A percentile compares a stretch with the other conserved stretches of the same genome.
phyloP scores from a whole-genome alignment of 169 alveolate genomes.

The Amoebophrya sp. region DNA sequence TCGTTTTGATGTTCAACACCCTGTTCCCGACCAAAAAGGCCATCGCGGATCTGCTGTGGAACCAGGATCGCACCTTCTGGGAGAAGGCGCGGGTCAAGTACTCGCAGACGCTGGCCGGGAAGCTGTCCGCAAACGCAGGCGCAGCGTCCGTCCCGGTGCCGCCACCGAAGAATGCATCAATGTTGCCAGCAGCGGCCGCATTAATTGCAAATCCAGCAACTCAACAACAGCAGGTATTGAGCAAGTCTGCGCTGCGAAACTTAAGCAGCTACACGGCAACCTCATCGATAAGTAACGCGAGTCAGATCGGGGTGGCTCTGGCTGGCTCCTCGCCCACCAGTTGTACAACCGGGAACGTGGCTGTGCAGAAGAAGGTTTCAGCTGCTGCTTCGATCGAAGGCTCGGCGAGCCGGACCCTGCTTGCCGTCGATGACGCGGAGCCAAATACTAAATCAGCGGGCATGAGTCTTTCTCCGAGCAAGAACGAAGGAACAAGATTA shows the following conservation, averaged over 20 bases:
- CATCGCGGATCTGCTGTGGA: neutral
- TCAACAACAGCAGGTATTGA: too few relatives aligned
- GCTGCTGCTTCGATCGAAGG: too few relatives aligned
- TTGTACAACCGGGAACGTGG: neutral
- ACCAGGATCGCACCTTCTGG: neutral
- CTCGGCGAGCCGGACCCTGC: neutral
- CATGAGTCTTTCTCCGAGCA: too few relatives aligned
- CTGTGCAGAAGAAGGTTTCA: too few relatives aligned
- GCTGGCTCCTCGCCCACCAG: neutral
- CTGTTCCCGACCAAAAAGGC: neutral
- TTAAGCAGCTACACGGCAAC: neutral
- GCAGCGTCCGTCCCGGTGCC: too few relatives aligned
- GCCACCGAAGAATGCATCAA: too few relatives aligned
- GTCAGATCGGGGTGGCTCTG: neutral
- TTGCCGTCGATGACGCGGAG: neutral
- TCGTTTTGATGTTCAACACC: neutral
- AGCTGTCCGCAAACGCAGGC: neutral
- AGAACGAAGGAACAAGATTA: too few relatives aligned
- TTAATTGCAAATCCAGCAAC: too few relatives aligned
- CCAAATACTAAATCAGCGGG: too few relatives aligned
- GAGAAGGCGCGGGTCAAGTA: neutral
- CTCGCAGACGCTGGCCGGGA: neutral
- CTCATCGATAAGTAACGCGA: too few relatives aligned
- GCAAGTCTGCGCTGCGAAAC: neutral
- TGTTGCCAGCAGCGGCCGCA: too few relatives aligned